Evolutionary conservation across 2,329 filamentous ascomycete species (phyloP).

Genomic region (Alternaria atra): DNA sequence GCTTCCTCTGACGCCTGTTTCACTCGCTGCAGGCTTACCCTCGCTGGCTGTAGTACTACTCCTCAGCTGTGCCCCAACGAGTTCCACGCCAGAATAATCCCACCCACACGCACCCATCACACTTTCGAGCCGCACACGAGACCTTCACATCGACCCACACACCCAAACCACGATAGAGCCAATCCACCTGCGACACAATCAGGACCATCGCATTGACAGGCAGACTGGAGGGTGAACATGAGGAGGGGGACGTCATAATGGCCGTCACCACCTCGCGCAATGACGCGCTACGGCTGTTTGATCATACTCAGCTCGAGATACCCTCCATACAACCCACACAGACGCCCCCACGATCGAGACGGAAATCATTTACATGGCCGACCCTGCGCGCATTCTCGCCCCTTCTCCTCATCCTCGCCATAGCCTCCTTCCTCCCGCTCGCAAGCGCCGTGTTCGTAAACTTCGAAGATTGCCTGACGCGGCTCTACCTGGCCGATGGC

Average conservation of each 20-base stretch:
- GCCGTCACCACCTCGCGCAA: conserved; percentile 34
- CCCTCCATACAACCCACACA: conserved; percentile 41
- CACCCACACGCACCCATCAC: conserved; percentile 1
- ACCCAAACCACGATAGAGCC: not conserved
- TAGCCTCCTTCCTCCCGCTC: conserved; percentile 36
- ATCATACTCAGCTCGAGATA: conserved; percentile 28
- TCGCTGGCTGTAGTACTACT: conserved; percentile 24
- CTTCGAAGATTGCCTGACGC: conserved; percentile 83
- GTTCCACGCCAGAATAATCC: not conserved
- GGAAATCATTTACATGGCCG: conserved; percentile 26
- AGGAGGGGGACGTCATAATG: conserved; percentile 38
- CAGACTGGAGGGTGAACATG: conserved; percentile 35
- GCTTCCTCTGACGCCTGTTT: conserved; percentile 26
- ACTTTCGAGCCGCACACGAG: not conserved
- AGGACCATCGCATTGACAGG: not conserved
- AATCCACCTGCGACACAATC: not conserved
- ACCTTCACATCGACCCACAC: not conserved
- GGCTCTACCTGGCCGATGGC: conserved; percentile 64
- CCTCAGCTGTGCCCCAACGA: conserved; percentile 11
- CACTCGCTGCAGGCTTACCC: conserved; percentile 27
- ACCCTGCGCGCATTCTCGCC: conserved; percentile 21
- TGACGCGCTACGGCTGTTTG: conserved; percentile 24
- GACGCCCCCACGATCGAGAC: conserved; percentile 43
- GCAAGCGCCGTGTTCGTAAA: conserved; percentile 67
- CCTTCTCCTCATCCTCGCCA: conserved; percentile 36